Evolutionary conservation across 768 basidiomycete genomes (phyloP), one percentile per base, ranked within the genome.

Genomic region (Lentinula edodes): DNA sequence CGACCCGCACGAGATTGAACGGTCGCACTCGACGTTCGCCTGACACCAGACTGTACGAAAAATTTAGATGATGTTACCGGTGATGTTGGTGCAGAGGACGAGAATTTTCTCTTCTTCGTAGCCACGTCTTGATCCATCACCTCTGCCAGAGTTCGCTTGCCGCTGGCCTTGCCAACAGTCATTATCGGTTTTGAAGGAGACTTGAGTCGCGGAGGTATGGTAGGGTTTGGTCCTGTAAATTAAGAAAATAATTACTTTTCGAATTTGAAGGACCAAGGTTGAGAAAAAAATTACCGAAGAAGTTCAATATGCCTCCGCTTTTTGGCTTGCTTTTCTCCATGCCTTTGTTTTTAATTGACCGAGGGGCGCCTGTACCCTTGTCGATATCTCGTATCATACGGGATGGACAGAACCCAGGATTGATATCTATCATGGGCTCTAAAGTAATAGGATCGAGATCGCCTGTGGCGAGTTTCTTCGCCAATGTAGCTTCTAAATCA

Each of bases 401-500:
- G 46, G 45, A 39, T 18, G 3, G 89, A 48, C 74, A 68, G 70
- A 82, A 91, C 8, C 69, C 67, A 13, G 89, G 86, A 67, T 91
- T 86, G 73, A 93, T 92, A 69, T 97, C 95, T 34, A 78, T 72
- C 79, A 96, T 92, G 2, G 87, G 83, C 51, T 81, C 66, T 43
- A 82, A 78, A 34, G 86, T 85, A 32, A 86, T 76, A 6, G 94
- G 94, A 71, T 91, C 86, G 39, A 83, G 73, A 52, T 89, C 80
- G 5, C 93, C 93, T 18, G 73, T 64, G 0, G 90, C 91, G 16
- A 95, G 72, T 52, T 75, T 74, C 71, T 80, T 85, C 13, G 92
- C 94, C 34, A 91, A 65, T 20, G 74, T 68, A 35, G 84, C 76
- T 28, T 86, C 87, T 28, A 94, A 73, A 63, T 88, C 77, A 59